phyloP scores from a whole-genome alignment of 2,329 filamentous ascomycete genomes.

The Meredithiella fracta region DNA sequence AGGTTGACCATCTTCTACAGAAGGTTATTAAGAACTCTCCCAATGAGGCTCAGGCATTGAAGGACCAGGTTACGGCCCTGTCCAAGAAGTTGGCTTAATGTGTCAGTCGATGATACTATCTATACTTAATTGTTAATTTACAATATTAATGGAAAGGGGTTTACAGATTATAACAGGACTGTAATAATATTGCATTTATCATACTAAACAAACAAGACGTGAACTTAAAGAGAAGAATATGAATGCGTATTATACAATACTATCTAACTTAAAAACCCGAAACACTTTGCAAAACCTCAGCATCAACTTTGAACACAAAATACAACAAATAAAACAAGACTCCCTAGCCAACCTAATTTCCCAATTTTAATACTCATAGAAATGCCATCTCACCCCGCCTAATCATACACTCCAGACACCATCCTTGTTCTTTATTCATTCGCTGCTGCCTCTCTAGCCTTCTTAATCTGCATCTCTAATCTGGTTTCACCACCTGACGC shows the following conservation, averaged over 20 bases:
- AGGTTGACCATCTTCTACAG: conserved; percentile 38
- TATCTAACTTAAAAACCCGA: background rate
- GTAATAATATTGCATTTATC: background rate
- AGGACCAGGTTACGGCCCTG: conserved; percentile 35
- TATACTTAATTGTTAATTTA: background rate
- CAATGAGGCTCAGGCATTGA: conserved; percentile 30
- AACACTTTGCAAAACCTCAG: background rate
- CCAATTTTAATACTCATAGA: background rate
- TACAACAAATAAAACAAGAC: conserved; percentile 1
- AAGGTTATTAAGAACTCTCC: conserved; percentile 42
- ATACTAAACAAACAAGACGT: background rate
- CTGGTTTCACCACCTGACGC: conserved; percentile 47
- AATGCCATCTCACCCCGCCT: background rate
- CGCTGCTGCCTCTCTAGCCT: background rate
- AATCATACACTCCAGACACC: background rate
- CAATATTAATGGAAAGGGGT: background rate
- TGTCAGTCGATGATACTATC: background rate
- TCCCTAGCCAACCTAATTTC: background rate
- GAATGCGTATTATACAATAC: background rate
- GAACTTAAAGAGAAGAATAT: background rate
- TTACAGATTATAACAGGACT: too few relatives aligned
- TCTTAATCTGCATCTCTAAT: background rate
- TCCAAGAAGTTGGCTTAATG: conserved; percentile 16
- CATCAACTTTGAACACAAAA: background rate
- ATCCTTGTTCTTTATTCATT: background rate